Evolutionary conservation across 2,329 filamentous ascomycete species (phyloP).

Genomic region (Sporothrix brunneoviolacea): DNA sequence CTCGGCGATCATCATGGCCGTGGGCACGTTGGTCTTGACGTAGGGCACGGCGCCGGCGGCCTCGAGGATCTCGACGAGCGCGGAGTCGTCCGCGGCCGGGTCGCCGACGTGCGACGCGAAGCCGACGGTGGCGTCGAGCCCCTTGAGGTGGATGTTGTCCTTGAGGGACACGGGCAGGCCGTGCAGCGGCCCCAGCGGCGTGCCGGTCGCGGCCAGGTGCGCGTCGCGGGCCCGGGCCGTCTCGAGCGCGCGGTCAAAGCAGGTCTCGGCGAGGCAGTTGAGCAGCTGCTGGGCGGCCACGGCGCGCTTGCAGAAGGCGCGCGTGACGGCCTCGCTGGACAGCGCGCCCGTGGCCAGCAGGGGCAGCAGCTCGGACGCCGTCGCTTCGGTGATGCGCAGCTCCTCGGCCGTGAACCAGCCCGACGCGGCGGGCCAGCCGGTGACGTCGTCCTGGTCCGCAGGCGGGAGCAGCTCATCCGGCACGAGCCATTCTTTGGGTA

Average conservation of each 20-base stretch:
- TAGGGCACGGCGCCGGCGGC: slow-evolving; percentile 47
- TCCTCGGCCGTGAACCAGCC: slow-evolving; percentile 50
- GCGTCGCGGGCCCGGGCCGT: slow-evolving; percentile 44
- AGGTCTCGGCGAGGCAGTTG: slow-evolving; percentile 47
- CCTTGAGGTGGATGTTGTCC: slow-evolving; percentile 60
- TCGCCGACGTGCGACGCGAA: slow-evolving; percentile 56
- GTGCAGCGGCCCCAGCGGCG: slow-evolving; percentile 56
- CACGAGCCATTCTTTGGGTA: slow-evolving; percentile 53
- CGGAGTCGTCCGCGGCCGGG: slow-evolving; percentile 40
- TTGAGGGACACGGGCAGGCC: slow-evolving; percentile 61
- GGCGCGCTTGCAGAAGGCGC: slow-evolving; percentile 34
- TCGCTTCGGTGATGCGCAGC: slow-evolving; percentile 31
- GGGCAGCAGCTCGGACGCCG: slow-evolving; percentile 28
- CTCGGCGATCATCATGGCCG: slow-evolving; percentile 62
- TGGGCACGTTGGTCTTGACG: slow-evolving; percentile 52
- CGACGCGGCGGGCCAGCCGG: slow-evolving; percentile 46
- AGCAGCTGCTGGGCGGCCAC: slow-evolving; percentile 33
- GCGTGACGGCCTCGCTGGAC: slow-evolving; percentile 29
- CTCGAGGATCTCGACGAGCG: slow-evolving; percentile 36
- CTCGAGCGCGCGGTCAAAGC: slow-evolving; percentile 44
- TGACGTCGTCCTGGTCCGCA: slow-evolving; percentile 48
- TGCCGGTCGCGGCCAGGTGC: slow-evolving; percentile 40
- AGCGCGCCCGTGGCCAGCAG: slow-evolving; percentile 32
- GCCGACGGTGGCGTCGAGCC: slow-evolving; percentile 55
- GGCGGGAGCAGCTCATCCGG: slow-evolving; percentile 47